Evolutionary conservation across 2,329 filamentous ascomycete genomes (phyloP).

Genomic region (Davidsoniella eucalypti): DNA sequence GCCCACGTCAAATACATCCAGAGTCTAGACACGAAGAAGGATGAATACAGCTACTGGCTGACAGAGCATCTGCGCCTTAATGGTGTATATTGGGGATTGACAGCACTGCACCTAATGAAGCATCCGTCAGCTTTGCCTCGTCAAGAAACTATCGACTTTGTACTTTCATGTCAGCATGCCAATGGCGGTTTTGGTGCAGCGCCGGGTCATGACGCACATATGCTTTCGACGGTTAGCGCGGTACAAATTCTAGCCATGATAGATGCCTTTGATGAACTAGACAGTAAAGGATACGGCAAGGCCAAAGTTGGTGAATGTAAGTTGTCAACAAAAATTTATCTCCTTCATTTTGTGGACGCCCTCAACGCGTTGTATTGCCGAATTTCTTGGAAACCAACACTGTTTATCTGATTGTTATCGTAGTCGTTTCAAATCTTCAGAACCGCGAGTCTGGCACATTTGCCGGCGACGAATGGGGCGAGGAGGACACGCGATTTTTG

Average conservation of each 20-base stretch:
- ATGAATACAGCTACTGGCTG: constrained; percentile 94
- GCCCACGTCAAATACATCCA: constrained; percentile 85
- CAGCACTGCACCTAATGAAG: constrained; percentile 68
- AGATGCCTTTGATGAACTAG: constrained; percentile 71
- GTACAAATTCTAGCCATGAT: constrained; percentile 83
- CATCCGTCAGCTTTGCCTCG: constrained; percentile 68
- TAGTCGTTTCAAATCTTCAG: constrained; percentile 68
- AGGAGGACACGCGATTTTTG: constrained; percentile 86
- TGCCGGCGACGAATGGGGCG: constrained; percentile 88
- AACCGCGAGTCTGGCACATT: constrained; percentile 72
- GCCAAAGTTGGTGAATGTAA: constrained; percentile 63
- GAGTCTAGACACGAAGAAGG: constrained; percentile 75
- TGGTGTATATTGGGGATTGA: constrained; percentile 92
- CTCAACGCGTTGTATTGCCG: neutral
- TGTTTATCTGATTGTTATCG: neutral
- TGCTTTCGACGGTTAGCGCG: constrained; percentile 89
- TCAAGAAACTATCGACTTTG: constrained; percentile 70
- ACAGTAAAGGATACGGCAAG: constrained; percentile 46
- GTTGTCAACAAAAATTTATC: constrained; percentile 20
- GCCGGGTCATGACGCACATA: constrained; percentile 85
- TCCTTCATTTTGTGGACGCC: constrained; percentile 12
- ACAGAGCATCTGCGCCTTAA: constrained; percentile 93
- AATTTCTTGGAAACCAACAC: neutral
- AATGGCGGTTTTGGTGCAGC: constrained; percentile 87
- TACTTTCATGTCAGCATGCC: constrained; percentile 84